These are phyloP conservation scores for Alloascoidea hylecoeti DNA, from an alignment of 805 yeast species.

Conservation along the genomic window DNA sequence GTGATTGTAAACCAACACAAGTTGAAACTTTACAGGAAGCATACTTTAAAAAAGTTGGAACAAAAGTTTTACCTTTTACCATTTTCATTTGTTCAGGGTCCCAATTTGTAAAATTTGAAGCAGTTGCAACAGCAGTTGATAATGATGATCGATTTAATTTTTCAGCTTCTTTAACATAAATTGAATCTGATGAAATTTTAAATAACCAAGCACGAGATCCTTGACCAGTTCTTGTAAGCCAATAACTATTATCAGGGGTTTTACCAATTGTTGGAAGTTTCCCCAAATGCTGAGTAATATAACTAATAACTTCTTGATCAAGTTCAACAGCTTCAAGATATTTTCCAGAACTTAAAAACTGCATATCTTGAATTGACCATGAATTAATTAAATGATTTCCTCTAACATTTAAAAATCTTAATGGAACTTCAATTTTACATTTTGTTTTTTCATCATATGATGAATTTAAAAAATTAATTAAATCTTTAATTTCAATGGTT, in stretches of 20 bases:
- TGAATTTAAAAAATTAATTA: constrained; percentile 12
- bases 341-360: constrained; percentile 28
- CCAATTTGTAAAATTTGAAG: constrained; percentile 32
- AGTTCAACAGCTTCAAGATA: constrained; percentile 54
- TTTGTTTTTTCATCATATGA: constrained; percentile 8
- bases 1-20: constrained; percentile 1
- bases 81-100: constrained; percentile 54
- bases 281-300: constrained; percentile 21
- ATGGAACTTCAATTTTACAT: constrained; percentile 11
- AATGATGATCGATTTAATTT: constrained; percentile 14
- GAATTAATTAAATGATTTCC: constrained; percentile 45
- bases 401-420: constrained; percentile 52
- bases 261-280: constrained; percentile 8
- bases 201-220: constrained; percentile 80
- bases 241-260: constrained; percentile 9
- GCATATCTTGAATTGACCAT: constrained; percentile 40
- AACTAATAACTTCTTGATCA: constrained; percentile 39
- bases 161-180: constrained; percentile 11
- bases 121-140: constrained; percentile 1
- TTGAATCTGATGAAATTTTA: constrained; percentile 22
- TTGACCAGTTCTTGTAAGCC: constrained; percentile 21
- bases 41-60: constrained; percentile 33
- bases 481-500: constrained; percentile 12
- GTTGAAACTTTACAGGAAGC: constrained; percentile 17
- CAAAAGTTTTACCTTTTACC: constrained; percentile 26